phyloP scores from a whole-genome alignment of 2,329 filamentous ascomycete species.

The Penicillium sp. region DNA sequence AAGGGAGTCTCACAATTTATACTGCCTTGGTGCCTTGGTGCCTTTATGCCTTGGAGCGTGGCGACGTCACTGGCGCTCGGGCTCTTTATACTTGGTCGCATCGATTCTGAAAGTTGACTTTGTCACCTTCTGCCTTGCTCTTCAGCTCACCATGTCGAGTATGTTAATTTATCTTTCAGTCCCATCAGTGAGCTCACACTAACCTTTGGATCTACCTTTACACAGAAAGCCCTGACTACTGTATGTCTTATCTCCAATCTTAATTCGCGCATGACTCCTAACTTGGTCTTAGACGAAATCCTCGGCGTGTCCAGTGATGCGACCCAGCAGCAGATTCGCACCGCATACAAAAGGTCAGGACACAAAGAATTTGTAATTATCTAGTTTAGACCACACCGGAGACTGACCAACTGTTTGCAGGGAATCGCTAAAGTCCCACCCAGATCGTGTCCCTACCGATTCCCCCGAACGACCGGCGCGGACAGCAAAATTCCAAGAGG shows the following conservation, averaged over 20 bases:
- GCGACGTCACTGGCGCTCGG: conserved; percentile 18
- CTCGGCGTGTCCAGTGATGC: conserved; percentile 71
- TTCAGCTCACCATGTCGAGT: conserved; percentile 22
- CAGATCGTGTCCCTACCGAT: conserved; percentile 78
- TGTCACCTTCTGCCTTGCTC: conserved; percentile 6
- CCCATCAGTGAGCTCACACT: background rate
- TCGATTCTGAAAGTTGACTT: background rate
- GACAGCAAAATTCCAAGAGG: conserved; percentile 83
- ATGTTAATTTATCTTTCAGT: conserved; percentile 5
- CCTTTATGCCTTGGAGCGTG: background rate
- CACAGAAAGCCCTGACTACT: conserved; percentile 38
- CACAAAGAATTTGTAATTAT: background rate
- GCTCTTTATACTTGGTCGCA: conserved; percentile 2
- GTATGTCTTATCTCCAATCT: conserved; percentile 27
- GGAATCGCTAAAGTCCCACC: conserved; percentile 85
- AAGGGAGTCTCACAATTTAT: background rate
- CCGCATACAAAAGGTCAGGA: conserved; percentile 84
- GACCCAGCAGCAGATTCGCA: conserved; percentile 76
- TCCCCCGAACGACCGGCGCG: conserved; percentile 76
- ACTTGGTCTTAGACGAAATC: conserved; percentile 56
- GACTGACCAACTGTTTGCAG: conserved; percentile 42
- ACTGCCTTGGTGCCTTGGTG: background rate
- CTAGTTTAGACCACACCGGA: background rate
- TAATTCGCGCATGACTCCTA: conserved; percentile 2
- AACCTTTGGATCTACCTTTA: background rate